Percentiles rank a stretch among this genome's conserved stretches.
Evolutionary conservation across 2,329 filamentous ascomycete species (phyloP).

Genomic region (Paecilomyces dactylethromorphus): DNA sequence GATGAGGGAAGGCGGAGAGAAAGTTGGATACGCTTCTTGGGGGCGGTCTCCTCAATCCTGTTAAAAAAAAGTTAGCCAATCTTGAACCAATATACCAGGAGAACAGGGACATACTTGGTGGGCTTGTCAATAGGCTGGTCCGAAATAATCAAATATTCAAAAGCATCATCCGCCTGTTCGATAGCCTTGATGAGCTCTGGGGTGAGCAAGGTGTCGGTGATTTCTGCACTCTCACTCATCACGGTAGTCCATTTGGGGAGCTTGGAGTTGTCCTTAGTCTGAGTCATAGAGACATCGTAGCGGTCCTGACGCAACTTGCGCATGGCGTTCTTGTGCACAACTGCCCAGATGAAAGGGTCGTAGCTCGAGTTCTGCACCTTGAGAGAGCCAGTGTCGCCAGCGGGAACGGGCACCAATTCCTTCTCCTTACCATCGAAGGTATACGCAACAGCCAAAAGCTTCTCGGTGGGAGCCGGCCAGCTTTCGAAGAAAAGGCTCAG

Average conservation of each 20-base stretch:
- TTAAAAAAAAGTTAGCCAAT: slow-evolving; percentile 1
- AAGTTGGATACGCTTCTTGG: slow-evolving; percentile 81
- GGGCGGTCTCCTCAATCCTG: slow-evolving; percentile 74
- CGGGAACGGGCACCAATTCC: slow-evolving; percentile 61
- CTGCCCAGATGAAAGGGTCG: slow-evolving; percentile 88
- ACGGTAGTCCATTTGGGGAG: slow-evolving; percentile 84
- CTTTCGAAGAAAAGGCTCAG: slow-evolving; percentile 75
- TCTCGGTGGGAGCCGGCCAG: slow-evolving; percentile 62
- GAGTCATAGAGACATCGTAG: slow-evolving; percentile 88
- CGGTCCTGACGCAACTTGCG: slow-evolving; percentile 81
- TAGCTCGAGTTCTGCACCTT: slow-evolving; percentile 55
- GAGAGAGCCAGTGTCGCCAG: slow-evolving; percentile 53
- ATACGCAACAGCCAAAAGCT: slow-evolving; percentile 70
- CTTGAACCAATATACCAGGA: background rate
- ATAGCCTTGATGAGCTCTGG: slow-evolving; percentile 79
- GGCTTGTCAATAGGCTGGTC: slow-evolving; percentile 89
- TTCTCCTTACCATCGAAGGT: slow-evolving; percentile 89
- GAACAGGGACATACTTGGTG: slow-evolving; percentile 54
- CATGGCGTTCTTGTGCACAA: slow-evolving; percentile 95
- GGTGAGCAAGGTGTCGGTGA: slow-evolving; percentile 81
- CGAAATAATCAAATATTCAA: slow-evolving; percentile 82
- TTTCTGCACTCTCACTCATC: slow-evolving; percentile 95
- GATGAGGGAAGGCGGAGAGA: slow-evolving; percentile 62
- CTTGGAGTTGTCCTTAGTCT: slow-evolving; percentile 87
- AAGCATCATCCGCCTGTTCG: slow-evolving; percentile 66